Conservation (phyloP, 164 flowering plant species). For the Akebia trifoliata region DNA sequence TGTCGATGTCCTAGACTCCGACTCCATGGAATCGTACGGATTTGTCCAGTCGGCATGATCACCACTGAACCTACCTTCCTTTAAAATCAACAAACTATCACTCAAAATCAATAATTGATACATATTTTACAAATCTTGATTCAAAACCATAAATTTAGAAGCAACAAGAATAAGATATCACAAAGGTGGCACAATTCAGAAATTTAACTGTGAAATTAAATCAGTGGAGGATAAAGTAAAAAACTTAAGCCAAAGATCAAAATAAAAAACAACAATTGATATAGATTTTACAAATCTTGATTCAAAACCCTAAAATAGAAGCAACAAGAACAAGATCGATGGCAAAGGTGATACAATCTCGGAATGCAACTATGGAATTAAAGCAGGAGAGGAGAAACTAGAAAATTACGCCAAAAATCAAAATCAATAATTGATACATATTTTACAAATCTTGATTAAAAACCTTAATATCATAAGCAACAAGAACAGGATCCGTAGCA, state of each 20-base stretch:
- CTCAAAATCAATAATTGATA: constrained; percentile 8
- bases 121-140: constrained; percentile 34
- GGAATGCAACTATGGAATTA: too few relatives aligned
- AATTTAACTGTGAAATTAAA: too few relatives aligned
- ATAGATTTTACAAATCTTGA: constrained; percentile 34
- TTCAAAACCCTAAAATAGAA: background rate
- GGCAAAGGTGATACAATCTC: too few relatives aligned
- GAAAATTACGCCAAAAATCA: too few relatives aligned
- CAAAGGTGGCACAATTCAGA: too few relatives aligned
- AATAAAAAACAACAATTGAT: constrained; percentile 27
- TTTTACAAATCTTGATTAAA: constrained; percentile 20
- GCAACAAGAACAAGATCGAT: too few relatives aligned
- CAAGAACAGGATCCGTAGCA: too few relatives aligned
- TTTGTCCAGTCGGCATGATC: constrained; percentile 47
- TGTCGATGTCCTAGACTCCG: constrained; percentile 29
- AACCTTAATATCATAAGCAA: background rate
- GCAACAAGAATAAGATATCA: too few relatives aligned
- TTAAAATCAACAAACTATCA: constrained; percentile 20
- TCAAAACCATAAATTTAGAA: background rate
- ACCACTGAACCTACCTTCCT: constrained; percentile 43
- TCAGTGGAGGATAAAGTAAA: too few relatives aligned
- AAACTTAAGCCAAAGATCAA: too few relatives aligned
- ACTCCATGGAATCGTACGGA: constrained; percentile 46
- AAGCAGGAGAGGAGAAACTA: too few relatives aligned
- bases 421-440: constrained; percentile 25